Evolutionary conservation across 306 rosid genomes (phyloP), one percentile per base, ranked within the genome.

Genomic region (cucumber (Cucumis sativus)): DNA sequence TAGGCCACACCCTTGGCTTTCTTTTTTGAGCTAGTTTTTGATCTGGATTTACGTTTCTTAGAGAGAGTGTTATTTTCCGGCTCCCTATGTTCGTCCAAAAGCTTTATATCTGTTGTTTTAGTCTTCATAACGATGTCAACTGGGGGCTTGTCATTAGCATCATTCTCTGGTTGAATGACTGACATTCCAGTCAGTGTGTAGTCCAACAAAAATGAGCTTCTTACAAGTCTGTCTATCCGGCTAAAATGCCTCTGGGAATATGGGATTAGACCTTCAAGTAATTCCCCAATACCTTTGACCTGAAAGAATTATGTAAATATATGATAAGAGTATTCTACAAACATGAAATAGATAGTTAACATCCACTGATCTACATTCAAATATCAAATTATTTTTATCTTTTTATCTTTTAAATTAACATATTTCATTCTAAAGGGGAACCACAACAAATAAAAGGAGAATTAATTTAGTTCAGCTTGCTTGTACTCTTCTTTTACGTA

Each of bases 221-320:
- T 90, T n/a, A 90, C 96, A 52, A 84, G 92, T 88, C 97, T 88
- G 86, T 95, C 98, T 78, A 89, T 78, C 84, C 98, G 84, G 87
- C 88, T 83, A 73, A 82, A 87, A 83, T 95, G 98, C 86, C 98
- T 95, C 80, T 92, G 96, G 37, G 96, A 87, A 83, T 90, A 92
- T 43, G 97, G 93, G 51, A 88, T 75, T 21, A 95, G 88, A 71
- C 89, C 96, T 87, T 95, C 97, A 76, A 95, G 92, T 59, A 95
- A 82, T 77, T 87, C 91, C 10, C 84, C 87, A 14, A 90, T 77
- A 78, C 97, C 98, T 83, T 95, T 95, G 62, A 92, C 85, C 98
- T 95, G 96, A 84, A 80, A 83, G 21, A 57, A 49, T 35, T 41
- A 63, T 76, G 28, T 23, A 52, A 1, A 52, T 16, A 52, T 47